phyloP scores from a whole-genome alignment of 2,329 filamentous ascomycete species.

The Madurella mycetomatis region DNA sequence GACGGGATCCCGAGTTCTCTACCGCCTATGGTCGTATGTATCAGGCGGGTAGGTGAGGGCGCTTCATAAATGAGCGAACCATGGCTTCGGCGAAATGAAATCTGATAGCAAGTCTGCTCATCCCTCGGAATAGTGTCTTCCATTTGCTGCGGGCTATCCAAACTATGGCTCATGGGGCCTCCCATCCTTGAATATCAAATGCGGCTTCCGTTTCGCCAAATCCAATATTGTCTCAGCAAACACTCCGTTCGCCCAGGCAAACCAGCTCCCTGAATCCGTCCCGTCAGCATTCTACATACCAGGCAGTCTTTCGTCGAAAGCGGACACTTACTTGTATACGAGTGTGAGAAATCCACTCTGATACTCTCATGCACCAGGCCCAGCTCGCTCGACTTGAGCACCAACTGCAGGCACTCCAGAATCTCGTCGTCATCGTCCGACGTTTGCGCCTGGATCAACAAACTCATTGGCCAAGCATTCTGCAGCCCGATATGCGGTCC shows the following conservation, averaged over 20 bases:
- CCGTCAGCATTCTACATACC: conserved; percentile 13
- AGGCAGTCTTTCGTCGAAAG: not conserved
- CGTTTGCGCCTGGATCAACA: conserved; percentile 88
- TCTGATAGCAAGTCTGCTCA: too few species aligned
- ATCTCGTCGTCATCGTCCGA: conserved; percentile 82
- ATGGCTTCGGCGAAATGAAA: too few species aligned
- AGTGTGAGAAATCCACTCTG: conserved; percentile 62
- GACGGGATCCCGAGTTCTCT: not conserved
- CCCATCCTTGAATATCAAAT: conserved; percentile 37
- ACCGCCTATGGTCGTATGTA: not conserved
- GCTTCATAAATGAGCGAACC: too few species aligned
- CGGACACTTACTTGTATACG: conserved; percentile 65
- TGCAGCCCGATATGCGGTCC: conserved; percentile 71
- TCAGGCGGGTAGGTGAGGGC: too few species aligned
- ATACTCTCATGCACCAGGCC: conserved; percentile 91
- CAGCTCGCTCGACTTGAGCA: conserved; percentile 69
- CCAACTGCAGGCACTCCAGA: conserved; percentile 62
- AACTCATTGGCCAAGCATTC: conserved; percentile 95
- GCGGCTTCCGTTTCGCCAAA: conserved; percentile 80
- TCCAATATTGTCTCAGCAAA: conserved; percentile 91
- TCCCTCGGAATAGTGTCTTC: too few species aligned
- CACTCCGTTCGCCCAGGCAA: conserved; percentile 94
- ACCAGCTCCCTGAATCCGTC: conserved; percentile 66
- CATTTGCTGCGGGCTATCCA: not conserved
- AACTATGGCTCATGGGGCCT: conserved; percentile 24